Conservation (phyloP, 2,329 filamentous ascomycete species). For the Fusarium oxysporum region DNA sequence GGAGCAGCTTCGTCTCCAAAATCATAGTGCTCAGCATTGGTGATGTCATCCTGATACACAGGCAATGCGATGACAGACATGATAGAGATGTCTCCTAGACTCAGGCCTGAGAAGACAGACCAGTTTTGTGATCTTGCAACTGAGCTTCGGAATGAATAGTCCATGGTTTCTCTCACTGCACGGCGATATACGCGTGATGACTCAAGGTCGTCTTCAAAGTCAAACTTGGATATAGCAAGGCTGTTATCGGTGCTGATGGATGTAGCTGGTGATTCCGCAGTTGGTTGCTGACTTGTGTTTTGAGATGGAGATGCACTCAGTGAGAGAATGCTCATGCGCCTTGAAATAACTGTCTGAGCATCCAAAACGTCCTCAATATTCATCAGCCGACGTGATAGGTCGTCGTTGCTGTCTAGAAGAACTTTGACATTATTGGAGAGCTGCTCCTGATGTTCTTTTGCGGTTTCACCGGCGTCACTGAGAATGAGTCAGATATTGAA, state of each 20-base stretch:
- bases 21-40: background rate
- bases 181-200: background rate
- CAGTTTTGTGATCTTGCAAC: background rate
- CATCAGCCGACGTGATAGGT: background rate
- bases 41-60: accelerated
- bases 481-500: accelerated
- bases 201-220: background rate
- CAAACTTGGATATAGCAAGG: background rate
- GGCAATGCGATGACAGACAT: background rate
- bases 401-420: conserved; percentile 6
- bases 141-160: background rate
- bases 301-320: accelerated
- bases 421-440: background rate
- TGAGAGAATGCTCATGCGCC: background rate
- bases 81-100: accelerated
- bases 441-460: background rate
- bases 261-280: accelerated
- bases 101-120: background rate
- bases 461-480: background rate
- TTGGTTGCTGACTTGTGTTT: accelerated
- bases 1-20: background rate
- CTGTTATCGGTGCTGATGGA: accelerated
- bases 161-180: background rate
- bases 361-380: conserved; percentile 9
- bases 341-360: background rate